phyloP scores from a whole-genome alignment of 2,329 filamentous ascomycete genomes.

The Penicillium sp. region DNA sequence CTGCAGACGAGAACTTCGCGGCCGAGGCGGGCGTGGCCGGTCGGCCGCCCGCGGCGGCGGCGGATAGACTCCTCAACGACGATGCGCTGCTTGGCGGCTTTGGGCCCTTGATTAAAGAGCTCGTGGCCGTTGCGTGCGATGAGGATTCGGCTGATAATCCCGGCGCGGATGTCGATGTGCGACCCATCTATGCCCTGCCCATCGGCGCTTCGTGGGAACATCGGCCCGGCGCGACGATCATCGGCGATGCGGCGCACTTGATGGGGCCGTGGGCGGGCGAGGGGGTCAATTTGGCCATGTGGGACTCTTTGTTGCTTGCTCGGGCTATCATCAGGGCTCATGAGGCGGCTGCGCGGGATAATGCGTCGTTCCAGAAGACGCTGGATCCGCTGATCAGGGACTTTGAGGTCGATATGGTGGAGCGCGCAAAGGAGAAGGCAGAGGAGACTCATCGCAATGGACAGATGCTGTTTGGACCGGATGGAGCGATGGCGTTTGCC shows the following conservation, averaged over 20 bases:
- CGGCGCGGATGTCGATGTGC: constrained; percentile 1
- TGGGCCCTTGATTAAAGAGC: constrained; percentile 18
- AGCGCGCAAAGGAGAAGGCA: constrained; percentile 18
- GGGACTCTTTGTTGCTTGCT: no score
- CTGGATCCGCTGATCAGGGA: constrained; percentile 19
- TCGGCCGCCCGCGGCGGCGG: constrained; percentile 13
- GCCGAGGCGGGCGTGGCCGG: constrained; percentile 8
- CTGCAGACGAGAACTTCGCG: constrained; percentile 21
- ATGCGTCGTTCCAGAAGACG: constrained; percentile 4
- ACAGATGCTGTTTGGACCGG: constrained; percentile 21
- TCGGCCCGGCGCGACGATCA: no score
- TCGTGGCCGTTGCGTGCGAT: constrained; percentile 22
- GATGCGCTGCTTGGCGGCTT: constrained; percentile 16
- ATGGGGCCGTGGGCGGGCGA: no score
- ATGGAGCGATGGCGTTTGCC: constrained; percentile 17
- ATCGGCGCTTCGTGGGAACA: no score
- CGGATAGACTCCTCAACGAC: constrained; percentile 18
- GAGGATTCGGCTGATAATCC: constrained; percentile 16
- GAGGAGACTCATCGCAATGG: constrained; percentile 23
- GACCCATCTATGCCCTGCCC: no score
- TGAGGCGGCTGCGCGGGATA: background rate
- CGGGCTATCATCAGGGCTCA: constrained; percentile 19
- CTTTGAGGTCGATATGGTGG: constrained; percentile 22
- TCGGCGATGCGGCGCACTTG: no score
- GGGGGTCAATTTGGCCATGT: no score